These are phyloP conservation scores for Hortaea sp. DNA, from an alignment of 2,329 filamentous ascomycete genomes.

Conservation along the genomic window DNA sequence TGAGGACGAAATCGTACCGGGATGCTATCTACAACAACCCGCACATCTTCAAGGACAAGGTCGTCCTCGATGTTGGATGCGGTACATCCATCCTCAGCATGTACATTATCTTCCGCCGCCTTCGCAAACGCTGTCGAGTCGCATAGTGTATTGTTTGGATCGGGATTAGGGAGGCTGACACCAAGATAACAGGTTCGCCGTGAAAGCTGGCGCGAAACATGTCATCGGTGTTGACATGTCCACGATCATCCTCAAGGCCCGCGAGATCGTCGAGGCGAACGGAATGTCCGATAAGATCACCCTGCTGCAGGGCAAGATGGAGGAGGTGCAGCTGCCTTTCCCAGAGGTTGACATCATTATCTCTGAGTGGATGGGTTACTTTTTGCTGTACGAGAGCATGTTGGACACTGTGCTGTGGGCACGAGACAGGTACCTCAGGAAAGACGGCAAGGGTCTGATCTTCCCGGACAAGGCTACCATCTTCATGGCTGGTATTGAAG, in stretches of 20 bases:
- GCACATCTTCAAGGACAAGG: conserved; percentile 83
- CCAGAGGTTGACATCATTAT: conserved; percentile 99
- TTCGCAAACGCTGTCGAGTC: background rate
- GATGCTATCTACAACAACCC: conserved; percentile 96
- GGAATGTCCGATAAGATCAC: conserved; percentile 95
- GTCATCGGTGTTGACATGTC: conserved; percentile 99
- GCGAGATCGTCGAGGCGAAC: conserved; percentile 86
- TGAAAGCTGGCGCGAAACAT: conserved; percentile 91
- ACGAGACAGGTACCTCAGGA: conserved; percentile 78
- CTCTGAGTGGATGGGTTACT: conserved; percentile 99
- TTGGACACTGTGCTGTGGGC: conserved; percentile 96
- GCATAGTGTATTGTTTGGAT: background rate
- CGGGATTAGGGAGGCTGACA: background rate
- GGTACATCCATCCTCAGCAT: conserved; percentile 98
- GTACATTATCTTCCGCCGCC: conserved; percentile 42
- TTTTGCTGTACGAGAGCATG: conserved; percentile 98
- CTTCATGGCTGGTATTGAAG: conserved; percentile 92
- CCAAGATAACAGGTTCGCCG: conserved; percentile 73
- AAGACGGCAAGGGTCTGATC: conserved; percentile 67
- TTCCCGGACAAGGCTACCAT: conserved; percentile 99
- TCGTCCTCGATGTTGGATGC: conserved; percentile 94
- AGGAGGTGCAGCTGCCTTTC: conserved; percentile 88
- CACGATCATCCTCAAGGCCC: conserved; percentile 97
- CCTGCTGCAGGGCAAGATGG: conserved; percentile 98
- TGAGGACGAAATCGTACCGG: conserved; percentile 92